Evolutionary conservation across 2,329 filamentous ascomycete species (phyloP).

Genomic region (Penicillium nordicum): DNA sequence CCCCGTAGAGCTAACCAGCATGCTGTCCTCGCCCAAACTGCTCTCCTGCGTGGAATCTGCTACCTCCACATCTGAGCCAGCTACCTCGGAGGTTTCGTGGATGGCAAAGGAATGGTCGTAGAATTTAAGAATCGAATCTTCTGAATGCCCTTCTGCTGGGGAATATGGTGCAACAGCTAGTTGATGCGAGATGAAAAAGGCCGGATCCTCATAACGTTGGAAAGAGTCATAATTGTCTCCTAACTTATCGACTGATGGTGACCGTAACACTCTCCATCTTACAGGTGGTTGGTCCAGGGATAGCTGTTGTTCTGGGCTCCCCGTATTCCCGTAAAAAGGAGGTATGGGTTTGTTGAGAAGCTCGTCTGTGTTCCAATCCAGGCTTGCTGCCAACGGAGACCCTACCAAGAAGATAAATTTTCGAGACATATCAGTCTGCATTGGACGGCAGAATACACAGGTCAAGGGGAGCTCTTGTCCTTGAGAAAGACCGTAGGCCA

Average conservation of each 20-base stretch:
- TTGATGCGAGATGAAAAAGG: conserved; percentile 33
- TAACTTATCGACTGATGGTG: conserved; percentile 2
- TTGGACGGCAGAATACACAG: neutral
- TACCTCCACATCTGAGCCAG: conserved; percentile 19
- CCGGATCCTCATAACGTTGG: conserved; percentile 16
- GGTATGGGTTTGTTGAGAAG: conserved; percentile 50
- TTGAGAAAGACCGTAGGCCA: neutral
- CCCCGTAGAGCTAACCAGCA: neutral
- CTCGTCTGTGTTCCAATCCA: conserved; percentile 54
- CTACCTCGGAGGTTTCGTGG: conserved; percentile 54
- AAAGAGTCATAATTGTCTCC: conserved; percentile 11
- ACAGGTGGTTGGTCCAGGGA: conserved; percentile 14
- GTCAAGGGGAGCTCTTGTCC: neutral
- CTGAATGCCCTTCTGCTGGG: conserved; percentile 5
- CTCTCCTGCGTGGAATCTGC: conserved; percentile 28
- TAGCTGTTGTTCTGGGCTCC: conserved; percentile 2
- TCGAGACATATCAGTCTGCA: conserved; percentile 24
- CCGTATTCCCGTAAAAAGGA: conserved; percentile 25
- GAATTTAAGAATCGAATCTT: conserved; percentile 56
- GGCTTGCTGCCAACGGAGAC: conserved; percentile 54
- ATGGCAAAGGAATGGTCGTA: conserved; percentile 73
- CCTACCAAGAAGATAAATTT: conserved; percentile 55
- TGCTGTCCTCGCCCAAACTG: conserved; percentile 19
- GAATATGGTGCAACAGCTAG: conserved; percentile 17
- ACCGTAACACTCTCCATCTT: conserved; percentile 33